Percentiles rank a stretch among this genome's conserved stretches.
phyloP scores from a whole-genome alignment of 305 asterid genomes.

The Solanum hybrid region DNA sequence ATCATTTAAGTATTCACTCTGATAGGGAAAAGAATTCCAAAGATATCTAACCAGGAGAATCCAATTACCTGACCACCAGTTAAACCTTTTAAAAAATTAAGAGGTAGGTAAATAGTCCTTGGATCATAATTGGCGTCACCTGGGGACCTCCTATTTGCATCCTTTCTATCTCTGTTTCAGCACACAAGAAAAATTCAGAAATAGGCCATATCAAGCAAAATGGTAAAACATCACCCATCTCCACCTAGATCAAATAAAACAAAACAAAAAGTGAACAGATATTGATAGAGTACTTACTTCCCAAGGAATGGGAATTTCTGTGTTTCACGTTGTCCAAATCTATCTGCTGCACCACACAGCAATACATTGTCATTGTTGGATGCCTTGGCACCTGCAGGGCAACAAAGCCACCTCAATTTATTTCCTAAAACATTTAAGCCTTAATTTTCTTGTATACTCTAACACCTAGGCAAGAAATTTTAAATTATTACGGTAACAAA shows the following conservation, averaged over 20 bases:
- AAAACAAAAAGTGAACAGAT: not conserved
- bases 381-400: constrained; percentile 45
- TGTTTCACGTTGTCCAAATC: constrained; percentile 58
- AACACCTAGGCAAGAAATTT: not conserved
- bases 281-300: constrained; percentile 39
- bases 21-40: not conserved
- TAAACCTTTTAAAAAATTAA: constrained; percentile 54
- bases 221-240: not conserved
- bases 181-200: not conserved
- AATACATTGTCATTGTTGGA: constrained; percentile 26
- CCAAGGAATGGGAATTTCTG: constrained; percentile 71
- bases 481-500: not conserved
- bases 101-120: constrained; percentile 76
- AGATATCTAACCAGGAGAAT: constrained; percentile 13
- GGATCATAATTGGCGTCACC: constrained; percentile 70
- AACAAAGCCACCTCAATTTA: not conserved
- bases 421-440: not conserved
- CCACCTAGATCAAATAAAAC: not conserved
- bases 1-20: constrained; percentile 13
- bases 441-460: not conserved
- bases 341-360: constrained; percentile 45
- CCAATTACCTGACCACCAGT: constrained; percentile 83
- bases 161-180: constrained; percentile 60
- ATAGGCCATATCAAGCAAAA: not conserved
- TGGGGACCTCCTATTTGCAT: constrained; percentile 66